Conservation (phyloP, 2,329 filamentous ascomycete genomes). For the Calycina marina region DNA sequence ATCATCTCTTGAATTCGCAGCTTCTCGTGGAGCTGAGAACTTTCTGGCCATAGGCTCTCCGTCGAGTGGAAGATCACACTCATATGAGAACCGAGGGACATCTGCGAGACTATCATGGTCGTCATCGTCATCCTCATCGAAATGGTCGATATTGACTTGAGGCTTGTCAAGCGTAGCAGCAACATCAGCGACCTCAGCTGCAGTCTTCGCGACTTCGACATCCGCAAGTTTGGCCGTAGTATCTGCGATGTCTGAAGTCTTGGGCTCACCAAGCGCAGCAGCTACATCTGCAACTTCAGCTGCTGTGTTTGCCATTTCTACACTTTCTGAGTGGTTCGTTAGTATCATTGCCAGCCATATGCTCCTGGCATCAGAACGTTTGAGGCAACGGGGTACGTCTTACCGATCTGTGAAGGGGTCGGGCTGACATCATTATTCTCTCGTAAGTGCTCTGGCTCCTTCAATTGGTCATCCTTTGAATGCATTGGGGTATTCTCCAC, state of each 20-base stretch:
- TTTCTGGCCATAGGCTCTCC: conserved; percentile 6
- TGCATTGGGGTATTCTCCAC: too few relatives aligned
- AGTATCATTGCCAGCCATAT: too few relatives aligned
- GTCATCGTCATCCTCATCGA: conserved; percentile 2
- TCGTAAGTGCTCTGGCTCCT: too few relatives aligned
- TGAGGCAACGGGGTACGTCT: too few relatives aligned
- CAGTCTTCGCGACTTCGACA: conserved; percentile 28
- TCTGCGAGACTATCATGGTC: too few relatives aligned
- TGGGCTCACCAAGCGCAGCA: conserved; percentile 10
- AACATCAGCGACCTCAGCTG: conserved; percentile 30
- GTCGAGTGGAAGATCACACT: conserved; percentile 10
- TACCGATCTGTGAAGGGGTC: conserved; percentile 20
- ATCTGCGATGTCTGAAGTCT: conserved; percentile 21
- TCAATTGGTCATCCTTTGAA: too few relatives aligned
- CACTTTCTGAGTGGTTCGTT: too few relatives aligned
- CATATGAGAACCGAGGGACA: conserved; percentile 20
- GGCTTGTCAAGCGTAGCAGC: conserved; percentile 26
- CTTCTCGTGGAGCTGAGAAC: neutral
- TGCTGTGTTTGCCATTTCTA: conserved; percentile 15
- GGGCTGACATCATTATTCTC: too few relatives aligned
- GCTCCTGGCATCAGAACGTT: too few relatives aligned
- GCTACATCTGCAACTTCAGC: conserved; percentile 18
- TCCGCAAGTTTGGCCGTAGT: conserved; percentile 20
- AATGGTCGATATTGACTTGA: neutral
- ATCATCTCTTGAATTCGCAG: conserved; percentile 4